These are phyloP conservation scores for Gossypium sturtianum DNA, from an alignment of 345 rosid genomes.

Conservation along the genomic window DNA sequence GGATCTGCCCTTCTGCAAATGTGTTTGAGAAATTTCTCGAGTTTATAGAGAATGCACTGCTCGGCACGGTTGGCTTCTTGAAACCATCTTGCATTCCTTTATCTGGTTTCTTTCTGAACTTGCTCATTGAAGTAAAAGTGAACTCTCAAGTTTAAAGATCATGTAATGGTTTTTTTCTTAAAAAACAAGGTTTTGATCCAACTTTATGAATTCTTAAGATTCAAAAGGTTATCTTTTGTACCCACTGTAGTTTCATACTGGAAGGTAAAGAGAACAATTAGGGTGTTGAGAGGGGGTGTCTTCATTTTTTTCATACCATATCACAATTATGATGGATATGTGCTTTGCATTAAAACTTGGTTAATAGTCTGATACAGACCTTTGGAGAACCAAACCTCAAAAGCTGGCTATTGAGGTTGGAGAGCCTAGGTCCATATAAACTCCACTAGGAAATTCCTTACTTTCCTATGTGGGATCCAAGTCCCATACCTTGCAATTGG, in stretches of 20 bases:
- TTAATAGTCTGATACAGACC: background rate
- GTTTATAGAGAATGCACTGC: slow-evolving; percentile 58
- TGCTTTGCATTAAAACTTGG: background rate
- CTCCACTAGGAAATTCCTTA: too few species aligned
- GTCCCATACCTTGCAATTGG: too few species aligned
- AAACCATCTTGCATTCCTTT: slow-evolving; percentile 1
- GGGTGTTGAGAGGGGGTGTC: background rate
- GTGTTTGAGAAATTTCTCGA: slow-evolving; percentile 48
- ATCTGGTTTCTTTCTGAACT: background rate
- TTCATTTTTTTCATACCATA: background rate
- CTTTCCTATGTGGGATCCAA: too few species aligned
- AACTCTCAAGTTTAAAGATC: background rate
- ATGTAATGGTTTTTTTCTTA: background rate
- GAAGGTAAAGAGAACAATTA: background rate
- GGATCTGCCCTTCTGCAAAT: slow-evolving; percentile 44
- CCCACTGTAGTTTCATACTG: background rate
- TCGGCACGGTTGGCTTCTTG: slow-evolving; percentile 56
- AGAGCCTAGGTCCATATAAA: too few species aligned
- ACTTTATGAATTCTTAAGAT: background rate
- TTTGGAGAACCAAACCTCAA: too few species aligned
- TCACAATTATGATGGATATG: background rate
- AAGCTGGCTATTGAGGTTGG: too few species aligned
- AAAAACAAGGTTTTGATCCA: background rate
- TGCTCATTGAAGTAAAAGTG: background rate
- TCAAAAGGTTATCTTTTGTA: background rate